phyloP scores from a whole-genome alignment of 495 filamentous ascomycete genomes.

The Penicillium coprophilum region DNA sequence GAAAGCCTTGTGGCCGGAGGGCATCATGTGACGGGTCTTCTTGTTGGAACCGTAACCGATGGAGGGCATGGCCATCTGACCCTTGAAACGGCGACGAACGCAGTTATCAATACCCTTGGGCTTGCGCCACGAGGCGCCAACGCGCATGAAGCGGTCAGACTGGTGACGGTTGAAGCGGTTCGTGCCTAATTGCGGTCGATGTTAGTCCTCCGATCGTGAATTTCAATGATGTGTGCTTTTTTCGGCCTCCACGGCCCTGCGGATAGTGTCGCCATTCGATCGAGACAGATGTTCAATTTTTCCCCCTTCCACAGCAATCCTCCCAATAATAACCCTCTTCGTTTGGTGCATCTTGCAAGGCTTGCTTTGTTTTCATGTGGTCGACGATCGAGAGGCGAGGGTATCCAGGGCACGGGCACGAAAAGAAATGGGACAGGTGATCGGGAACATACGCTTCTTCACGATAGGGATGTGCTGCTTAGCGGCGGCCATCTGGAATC shows the following conservation, averaged over 20 bases:
- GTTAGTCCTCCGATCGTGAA: slow-evolving; percentile 33
- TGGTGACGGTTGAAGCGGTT: slow-evolving; percentile 94
- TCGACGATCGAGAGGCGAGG: slow-evolving; percentile 26
- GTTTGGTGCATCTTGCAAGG: slow-evolving; percentile 10
- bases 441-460: slow-evolving; percentile 88
- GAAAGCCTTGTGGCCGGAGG: slow-evolving; percentile 99
- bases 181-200: slow-evolving; percentile 58
- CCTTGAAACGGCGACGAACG: slow-evolving; percentile 89
- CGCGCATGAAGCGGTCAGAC: slow-evolving; percentile 90
- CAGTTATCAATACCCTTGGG: slow-evolving; percentile 72
- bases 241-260: slow-evolving; percentile 8
- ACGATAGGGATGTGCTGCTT: slow-evolving; percentile 99
- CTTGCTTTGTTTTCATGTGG: slow-evolving; percentile 7
- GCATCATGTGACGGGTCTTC: slow-evolving; percentile 98
- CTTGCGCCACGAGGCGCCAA: slow-evolving; percentile 34
- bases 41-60: slow-evolving; percentile 98
- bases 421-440: slow-evolving; percentile 18
- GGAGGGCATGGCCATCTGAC: slow-evolving; percentile 94
- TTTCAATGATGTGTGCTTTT: background rate
- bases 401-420: slow-evolving; percentile 21
- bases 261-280: slow-evolving; percentile 24
- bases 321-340: slow-evolving; percentile 8
- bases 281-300: background rate
- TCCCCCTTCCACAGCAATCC: background rate
- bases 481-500: slow-evolving; percentile 85